Evolutionary conservation across 1,139 yeast species (phyloP).

Genomic region (Meyerozyma carpophila): DNA sequence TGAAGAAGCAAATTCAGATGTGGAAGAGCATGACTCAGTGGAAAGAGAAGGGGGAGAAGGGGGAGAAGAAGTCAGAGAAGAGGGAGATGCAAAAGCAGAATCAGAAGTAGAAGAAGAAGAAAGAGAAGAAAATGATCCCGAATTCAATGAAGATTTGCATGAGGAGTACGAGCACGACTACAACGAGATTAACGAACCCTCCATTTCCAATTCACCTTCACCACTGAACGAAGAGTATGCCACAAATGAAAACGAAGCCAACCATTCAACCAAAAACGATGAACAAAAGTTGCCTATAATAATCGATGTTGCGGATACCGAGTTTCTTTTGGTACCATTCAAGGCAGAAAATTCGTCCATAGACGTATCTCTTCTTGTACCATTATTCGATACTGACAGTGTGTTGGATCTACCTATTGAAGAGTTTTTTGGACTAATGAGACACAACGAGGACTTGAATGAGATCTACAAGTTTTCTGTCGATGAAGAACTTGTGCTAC

Average conservation of each 20-base stretch:
- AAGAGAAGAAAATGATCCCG: slow-evolving; percentile 6
- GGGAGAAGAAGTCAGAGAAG: background rate
- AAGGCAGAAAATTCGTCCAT: slow-evolving; percentile 7
- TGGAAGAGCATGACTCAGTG: background rate
- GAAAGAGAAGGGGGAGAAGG: background rate
- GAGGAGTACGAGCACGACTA: background rate
- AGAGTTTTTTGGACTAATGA: slow-evolving; percentile 21
- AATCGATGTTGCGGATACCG: slow-evolving; percentile 16
- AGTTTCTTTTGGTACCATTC: slow-evolving; percentile 22
- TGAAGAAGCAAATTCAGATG: too few species aligned
- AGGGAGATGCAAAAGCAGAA: background rate
- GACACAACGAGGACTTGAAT: slow-evolving; percentile 23
- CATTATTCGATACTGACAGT: slow-evolving; percentile 19
- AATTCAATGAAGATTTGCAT: background rate
- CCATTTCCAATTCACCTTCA: background rate
- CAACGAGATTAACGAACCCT: background rate
- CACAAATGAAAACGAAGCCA: background rate
- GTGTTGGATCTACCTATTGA: slow-evolving; percentile 16
- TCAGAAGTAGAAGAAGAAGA: slow-evolving; percentile 5
- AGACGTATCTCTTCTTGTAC: slow-evolving; percentile 14
- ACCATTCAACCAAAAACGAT: background rate
- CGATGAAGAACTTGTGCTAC: slow-evolving; percentile 27
- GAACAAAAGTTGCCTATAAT: slow-evolving; percentile 13
- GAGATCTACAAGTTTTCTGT: slow-evolving; percentile 21
- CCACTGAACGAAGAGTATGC: background rate